These are phyloP conservation scores for Sarocladium oryzae DNA, from an alignment of 2,329 filamentous ascomycete genomes.

Conservation along the genomic window DNA sequence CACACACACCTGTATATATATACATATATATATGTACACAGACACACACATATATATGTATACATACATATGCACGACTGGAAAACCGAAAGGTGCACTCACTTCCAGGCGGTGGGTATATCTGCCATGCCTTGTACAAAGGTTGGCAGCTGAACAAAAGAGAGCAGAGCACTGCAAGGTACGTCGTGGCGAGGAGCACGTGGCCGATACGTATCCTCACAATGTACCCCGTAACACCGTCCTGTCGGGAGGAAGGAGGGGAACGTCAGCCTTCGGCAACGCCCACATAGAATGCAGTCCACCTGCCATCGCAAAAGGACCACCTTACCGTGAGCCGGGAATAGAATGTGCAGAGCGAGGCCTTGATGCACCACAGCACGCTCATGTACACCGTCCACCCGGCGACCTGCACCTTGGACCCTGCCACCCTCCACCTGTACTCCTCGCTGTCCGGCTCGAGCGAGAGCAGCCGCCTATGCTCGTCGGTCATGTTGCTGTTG, in stretches of 20 bases:
- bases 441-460: conserved; percentile 34
- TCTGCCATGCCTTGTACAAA: conserved; percentile 33
- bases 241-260: too few species aligned
- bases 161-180: conserved; percentile 24
- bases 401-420: conserved; percentile 46
- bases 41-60: too few species aligned
- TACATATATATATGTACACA: too few species aligned
- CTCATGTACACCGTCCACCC: conserved; percentile 44
- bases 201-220: conserved; percentile 26
- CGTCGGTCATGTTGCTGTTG: conserved; percentile 47
- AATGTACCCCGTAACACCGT: conserved; percentile 21
- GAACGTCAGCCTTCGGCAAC: conserved; percentile 10
- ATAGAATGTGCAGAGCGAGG: conserved; percentile 49
- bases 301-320: too few species aligned
- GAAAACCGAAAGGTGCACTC: conserved; percentile 15
- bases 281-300: too few species aligned
- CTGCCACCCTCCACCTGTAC: conserved; percentile 33
- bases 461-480: conserved; percentile 35
- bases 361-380: conserved; percentile 46
- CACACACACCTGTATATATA: too few species aligned
- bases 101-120: conserved; percentile 35
- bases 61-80: conserved; percentile 19
- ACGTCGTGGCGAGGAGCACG: conserved; percentile 24
- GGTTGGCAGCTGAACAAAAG: conserved; percentile 29
- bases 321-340: conserved; percentile 17